These are phyloP conservation scores for Puccinia horiana DNA, from an alignment of 1,284 basidiomycete species.

Conservation along the genomic window DNA sequence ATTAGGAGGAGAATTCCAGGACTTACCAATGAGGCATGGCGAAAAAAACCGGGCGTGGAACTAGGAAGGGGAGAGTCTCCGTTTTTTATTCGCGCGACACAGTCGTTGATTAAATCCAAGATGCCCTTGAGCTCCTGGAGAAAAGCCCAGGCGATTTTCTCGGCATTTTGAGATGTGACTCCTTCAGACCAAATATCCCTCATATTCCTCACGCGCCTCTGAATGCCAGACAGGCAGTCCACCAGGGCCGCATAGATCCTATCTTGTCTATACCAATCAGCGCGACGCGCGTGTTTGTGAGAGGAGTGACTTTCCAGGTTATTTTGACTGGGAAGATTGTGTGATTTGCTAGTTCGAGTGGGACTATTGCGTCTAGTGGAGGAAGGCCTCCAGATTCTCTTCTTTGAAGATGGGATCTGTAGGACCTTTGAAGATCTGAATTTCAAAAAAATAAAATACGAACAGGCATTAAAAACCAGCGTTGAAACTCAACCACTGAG, in stretches of 20 bases:
- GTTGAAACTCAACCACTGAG: neutral
- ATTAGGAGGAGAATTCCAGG: neutral
- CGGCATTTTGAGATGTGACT: neutral
- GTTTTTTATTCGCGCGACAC: neutral
- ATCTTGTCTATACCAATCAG: slow-evolving; percentile 21
- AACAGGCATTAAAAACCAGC: neutral
- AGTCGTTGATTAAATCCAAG: neutral
- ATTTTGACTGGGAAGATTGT: neutral
- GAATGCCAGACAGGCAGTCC: slow-evolving; percentile 10
- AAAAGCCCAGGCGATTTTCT: slow-evolving; percentile 11
- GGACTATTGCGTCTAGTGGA: slow-evolving; percentile 1
- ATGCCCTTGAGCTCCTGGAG: slow-evolving; percentile 20
- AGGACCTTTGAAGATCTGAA: neutral
- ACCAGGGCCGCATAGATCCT: slow-evolving; percentile 25
- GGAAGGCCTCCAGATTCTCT: slow-evolving; percentile 4
- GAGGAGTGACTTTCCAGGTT: slow-evolving; percentile 2
- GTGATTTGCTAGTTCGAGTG: neutral
- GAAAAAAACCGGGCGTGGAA: slow-evolving; percentile 1
- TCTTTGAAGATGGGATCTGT: neutral
- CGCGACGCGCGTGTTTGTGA: neutral
- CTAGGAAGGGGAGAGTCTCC: slow-evolving; percentile 17
- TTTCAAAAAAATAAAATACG: neutral
- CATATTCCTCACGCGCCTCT: slow-evolving; percentile 1
- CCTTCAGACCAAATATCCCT: neutral
- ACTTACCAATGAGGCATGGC: neutral